Conservation (phyloP, 345 rosid genomes). For the Eucalyptus pauciflora region DNA sequence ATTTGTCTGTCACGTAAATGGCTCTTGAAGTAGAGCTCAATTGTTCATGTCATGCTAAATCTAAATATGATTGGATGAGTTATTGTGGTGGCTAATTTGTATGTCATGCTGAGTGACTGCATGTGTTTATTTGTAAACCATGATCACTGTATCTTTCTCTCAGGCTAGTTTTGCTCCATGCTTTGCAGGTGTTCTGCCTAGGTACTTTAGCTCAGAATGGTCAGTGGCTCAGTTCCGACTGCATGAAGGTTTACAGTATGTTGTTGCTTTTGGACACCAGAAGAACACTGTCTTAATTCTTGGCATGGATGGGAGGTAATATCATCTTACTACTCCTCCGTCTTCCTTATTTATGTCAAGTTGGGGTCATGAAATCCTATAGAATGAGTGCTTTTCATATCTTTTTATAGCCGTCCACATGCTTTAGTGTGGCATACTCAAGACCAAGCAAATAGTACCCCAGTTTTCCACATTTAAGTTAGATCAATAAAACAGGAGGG, state of each 20-base stretch:
- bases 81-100: not conserved
- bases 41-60: not conserved
- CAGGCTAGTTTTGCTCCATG: not conserved
- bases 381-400: not conserved
- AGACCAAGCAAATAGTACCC: not conserved
- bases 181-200: conserved; percentile 38
- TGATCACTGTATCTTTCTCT: not conserved
- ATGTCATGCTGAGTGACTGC: not conserved
- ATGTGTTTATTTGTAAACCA: not conserved
- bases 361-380: not conserved
- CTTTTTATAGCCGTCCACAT: not conserved
- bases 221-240: conserved; percentile 46
- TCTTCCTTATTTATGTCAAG: not conserved
- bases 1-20: not conserved
- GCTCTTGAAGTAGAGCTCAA: not conserved
- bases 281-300: conserved; percentile 35
- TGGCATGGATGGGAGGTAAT: conserved; percentile 10
- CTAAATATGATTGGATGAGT: not conserved
- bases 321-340: not conserved
- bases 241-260: conserved; percentile 30
- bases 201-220: conserved; percentile 60
- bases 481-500: not conserved
- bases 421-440: not conserved
- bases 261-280: conserved; percentile 42
- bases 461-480: not conserved